Evolutionary conservation across 2,329 filamentous ascomycete genomes (phyloP).

Genomic region (Clonostachys sp.): DNA sequence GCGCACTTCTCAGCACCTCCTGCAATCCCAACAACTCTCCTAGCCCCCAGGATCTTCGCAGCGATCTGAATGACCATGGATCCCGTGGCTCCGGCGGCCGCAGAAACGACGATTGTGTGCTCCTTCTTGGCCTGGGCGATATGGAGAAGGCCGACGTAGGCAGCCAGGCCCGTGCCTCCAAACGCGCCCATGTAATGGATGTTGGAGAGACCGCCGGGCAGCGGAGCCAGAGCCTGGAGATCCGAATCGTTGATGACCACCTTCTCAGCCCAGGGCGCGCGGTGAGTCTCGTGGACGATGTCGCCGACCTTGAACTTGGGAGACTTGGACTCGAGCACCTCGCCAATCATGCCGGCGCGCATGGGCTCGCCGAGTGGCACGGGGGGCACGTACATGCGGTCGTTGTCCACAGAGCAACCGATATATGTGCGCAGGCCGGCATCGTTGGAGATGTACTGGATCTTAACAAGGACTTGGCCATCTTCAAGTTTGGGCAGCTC

Average conservation of each 20-base stretch:
- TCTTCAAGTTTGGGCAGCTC: slow-evolving; percentile 14
- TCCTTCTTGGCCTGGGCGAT: slow-evolving; percentile 16
- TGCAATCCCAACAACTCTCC: slow-evolving; percentile 18
- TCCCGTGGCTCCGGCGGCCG: slow-evolving; percentile 17
- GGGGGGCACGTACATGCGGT: slow-evolving; percentile 19
- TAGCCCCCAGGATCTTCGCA: slow-evolving; percentile 15
- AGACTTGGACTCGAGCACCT: slow-evolving; percentile 17
- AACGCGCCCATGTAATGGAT: slow-evolving; percentile 20
- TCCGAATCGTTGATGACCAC: slow-evolving; percentile 15
- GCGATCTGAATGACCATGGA: slow-evolving; percentile 21
- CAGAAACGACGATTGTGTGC: slow-evolving; percentile 18
- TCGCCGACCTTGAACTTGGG: slow-evolving; percentile 15
- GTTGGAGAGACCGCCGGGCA: slow-evolving; percentile 12
- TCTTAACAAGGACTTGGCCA: slow-evolving; percentile 17
- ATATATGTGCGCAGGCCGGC: slow-evolving; percentile 19
- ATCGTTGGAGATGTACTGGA: slow-evolving; percentile 19
- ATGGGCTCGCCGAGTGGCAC: slow-evolving; percentile 18
- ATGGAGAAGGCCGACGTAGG: slow-evolving; percentile 14
- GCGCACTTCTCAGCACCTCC: slow-evolving; percentile 18
- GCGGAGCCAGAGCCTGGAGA: slow-evolving; percentile 13
- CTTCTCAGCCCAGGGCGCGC: slow-evolving; percentile 18
- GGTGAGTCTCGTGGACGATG: slow-evolving; percentile 18
- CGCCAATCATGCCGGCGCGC: slow-evolving; percentile 18
- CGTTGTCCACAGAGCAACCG: slow-evolving; percentile 15
- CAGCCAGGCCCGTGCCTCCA: slow-evolving; percentile 16